phyloP scores from a whole-genome alignment of 345 rosid genomes.

The rapeseed (Brassica napus) region Da-Ae NC_063434.1:20435501-20436000 shows the following conservation, averaged over 20 bases:
- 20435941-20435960: constrained; percentile 77
- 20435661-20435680: not conserved
- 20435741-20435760: not conserved
- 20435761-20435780: not conserved
- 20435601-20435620: not conserved
- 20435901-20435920: not conserved
- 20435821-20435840: not conserved
- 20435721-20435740: constrained; percentile 38
- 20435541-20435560: constrained; percentile 75
- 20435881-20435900: not conserved
- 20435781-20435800: not conserved
- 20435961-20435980: constrained; percentile 61
- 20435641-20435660: not conserved
- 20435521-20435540: constrained; percentile 73
- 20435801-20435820: not conserved
- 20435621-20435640: not conserved
- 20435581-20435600: constrained; percentile 71
- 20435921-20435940: constrained; percentile 44
- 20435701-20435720: constrained; percentile 35
- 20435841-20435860: not conserved
- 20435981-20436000: constrained; percentile 63
- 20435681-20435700: constrained; percentile 5
- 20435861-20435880: not conserved
- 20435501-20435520: constrained; percentile 88
- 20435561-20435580: constrained; percentile 52